phyloP scores from a whole-genome alignment of 2,329 filamentous ascomycete genomes.

The Beauveria australis region DNA sequence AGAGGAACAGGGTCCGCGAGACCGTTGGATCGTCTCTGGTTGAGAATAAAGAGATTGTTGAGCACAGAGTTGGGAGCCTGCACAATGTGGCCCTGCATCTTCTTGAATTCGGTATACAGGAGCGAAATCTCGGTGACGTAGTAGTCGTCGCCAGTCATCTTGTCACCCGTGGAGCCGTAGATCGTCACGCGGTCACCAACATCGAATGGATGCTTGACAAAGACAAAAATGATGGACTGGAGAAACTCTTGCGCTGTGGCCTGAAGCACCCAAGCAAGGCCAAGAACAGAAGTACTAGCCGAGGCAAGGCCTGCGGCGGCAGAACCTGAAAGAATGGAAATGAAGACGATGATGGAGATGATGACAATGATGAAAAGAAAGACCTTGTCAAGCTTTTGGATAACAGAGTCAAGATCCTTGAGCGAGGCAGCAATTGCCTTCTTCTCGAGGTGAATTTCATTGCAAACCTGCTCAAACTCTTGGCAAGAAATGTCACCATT shows the following conservation, averaged over 20 bases:
- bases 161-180: slow-evolving; percentile 80
- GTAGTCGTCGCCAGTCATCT: slow-evolving; percentile 79
- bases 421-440: slow-evolving; percentile 92
- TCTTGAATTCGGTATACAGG: slow-evolving; percentile 95
- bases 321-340: slow-evolving; percentile 82
- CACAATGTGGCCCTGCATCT: slow-evolving; percentile 94
- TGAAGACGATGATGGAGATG: slow-evolving; percentile 75
- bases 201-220: slow-evolving; percentile 95
- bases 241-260: slow-evolving; percentile 91
- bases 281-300: slow-evolving; percentile 78
- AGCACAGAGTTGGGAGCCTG: slow-evolving; percentile 92
- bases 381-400: slow-evolving; percentile 80
- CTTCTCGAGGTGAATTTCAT: slow-evolving; percentile 88
- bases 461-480: slow-evolving; percentile 85
- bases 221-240: slow-evolving; percentile 90
- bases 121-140: slow-evolving; percentile 92
- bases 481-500: slow-evolving; percentile 96
- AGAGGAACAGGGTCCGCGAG: slow-evolving; percentile 81
- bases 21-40: slow-evolving; percentile 82
- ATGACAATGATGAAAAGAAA: slow-evolving; percentile 80
- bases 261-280: slow-evolving; percentile 85
- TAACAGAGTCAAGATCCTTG: slow-evolving; percentile 91
- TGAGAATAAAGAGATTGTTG: slow-evolving; percentile 89
- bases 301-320: slow-evolving; percentile 88
- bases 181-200: slow-evolving; percentile 88